Conservation (phyloP, 2,329 filamentous ascomycete genomes). For the Triangularia setosa region DNA sequence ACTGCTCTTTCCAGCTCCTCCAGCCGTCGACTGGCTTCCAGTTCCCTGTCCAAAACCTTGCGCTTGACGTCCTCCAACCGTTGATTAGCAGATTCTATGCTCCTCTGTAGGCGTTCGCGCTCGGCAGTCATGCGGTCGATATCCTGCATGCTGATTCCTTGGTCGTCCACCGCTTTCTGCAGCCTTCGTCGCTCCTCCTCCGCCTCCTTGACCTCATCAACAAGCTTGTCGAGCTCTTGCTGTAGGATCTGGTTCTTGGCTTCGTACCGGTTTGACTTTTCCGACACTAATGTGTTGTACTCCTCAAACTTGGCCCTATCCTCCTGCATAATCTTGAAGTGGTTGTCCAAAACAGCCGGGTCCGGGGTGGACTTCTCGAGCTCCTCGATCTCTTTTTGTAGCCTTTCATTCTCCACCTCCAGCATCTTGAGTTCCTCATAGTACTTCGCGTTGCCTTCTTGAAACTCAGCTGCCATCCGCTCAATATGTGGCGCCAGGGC, state of each 20-base stretch:
- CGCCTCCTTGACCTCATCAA: conserved; percentile 69
- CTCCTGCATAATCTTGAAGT: conserved; percentile 90
- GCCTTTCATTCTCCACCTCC: conserved; percentile 76
- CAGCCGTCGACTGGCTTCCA: conserved; percentile 78
- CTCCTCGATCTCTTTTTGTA: conserved; percentile 83
- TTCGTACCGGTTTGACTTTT: conserved; percentile 86
- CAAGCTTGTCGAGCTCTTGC: conserved; percentile 76
- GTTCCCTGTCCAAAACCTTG: conserved; percentile 78
- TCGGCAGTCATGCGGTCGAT: conserved; percentile 99
- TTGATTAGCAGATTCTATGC: conserved; percentile 70
- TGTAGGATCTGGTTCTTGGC: conserved; percentile 76
- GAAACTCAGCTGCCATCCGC: conserved; percentile 83
- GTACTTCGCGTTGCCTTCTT: conserved; percentile 79
- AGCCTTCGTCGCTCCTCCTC: conserved; percentile 77
- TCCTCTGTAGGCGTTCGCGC: conserved; percentile 86
- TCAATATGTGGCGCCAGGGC: conserved; percentile 80
- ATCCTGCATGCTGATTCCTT: conserved; percentile 95
- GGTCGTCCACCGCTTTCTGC: conserved; percentile 83
- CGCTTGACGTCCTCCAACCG: conserved; percentile 83
- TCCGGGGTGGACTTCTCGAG: conserved; percentile 83
- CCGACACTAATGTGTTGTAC: conserved; percentile 81
- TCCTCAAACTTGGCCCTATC: conserved; percentile 94
- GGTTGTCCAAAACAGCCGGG: conserved; percentile 76
- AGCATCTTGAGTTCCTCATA: conserved; percentile 77
- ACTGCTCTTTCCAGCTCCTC: conserved; percentile 90